A percentile compares a stretch with the other conserved stretches of the same genome.
Evolutionary conservation across 352 stramenopile species (phyloP).

Genomic region (Phytophthora chlamydospora): DNA sequence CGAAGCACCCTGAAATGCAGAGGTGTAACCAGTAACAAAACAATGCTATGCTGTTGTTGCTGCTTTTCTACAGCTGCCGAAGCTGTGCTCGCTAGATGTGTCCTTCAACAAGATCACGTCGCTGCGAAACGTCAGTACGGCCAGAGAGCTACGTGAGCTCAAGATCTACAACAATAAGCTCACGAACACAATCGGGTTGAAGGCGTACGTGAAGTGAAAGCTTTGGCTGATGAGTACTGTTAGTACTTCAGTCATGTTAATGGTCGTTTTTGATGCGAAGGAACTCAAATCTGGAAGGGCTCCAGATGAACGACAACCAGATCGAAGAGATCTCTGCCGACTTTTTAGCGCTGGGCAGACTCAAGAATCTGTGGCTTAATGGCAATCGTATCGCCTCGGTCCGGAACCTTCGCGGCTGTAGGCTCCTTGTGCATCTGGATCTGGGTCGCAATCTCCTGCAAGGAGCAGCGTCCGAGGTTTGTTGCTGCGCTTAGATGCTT

Average conservation of each 20-base stretch:
- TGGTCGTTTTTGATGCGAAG: slow-evolving; percentile 23
- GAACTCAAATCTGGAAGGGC: slow-evolving; percentile 68
- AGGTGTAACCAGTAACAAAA: no score
- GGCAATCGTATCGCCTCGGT: slow-evolving; percentile 63
- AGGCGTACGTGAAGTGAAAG: slow-evolving; percentile 38
- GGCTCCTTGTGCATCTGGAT: slow-evolving; percentile 69
- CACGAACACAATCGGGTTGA: slow-evolving; percentile 53
- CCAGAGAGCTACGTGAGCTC: slow-evolving; percentile 69
- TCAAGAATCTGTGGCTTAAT: slow-evolving; percentile 78
- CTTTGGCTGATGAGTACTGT: not conserved
- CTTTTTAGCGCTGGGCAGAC: slow-evolving; percentile 63
- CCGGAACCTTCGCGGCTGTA: slow-evolving; percentile 56
- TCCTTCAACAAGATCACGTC: slow-evolving; percentile 76
- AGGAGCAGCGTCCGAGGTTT: slow-evolving; percentile 50
- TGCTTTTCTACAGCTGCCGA: slow-evolving; percentile 50
- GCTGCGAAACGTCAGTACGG: slow-evolving; percentile 65
- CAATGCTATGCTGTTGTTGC: not conserved
- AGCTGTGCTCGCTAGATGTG: slow-evolving; percentile 76
- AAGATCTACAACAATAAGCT: slow-evolving; percentile 88
- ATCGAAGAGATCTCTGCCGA: slow-evolving; percentile 66
- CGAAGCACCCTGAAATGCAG: not conserved
- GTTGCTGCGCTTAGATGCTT: not conserved
- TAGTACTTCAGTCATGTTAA: not conserved
- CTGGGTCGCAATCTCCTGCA: slow-evolving; percentile 66
- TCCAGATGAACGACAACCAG: slow-evolving; percentile 77